These are phyloP conservation scores for Colletotrichum filicis DNA, from an alignment of 2,329 filamentous ascomycete genomes.

Conservation along the genomic window DNA sequence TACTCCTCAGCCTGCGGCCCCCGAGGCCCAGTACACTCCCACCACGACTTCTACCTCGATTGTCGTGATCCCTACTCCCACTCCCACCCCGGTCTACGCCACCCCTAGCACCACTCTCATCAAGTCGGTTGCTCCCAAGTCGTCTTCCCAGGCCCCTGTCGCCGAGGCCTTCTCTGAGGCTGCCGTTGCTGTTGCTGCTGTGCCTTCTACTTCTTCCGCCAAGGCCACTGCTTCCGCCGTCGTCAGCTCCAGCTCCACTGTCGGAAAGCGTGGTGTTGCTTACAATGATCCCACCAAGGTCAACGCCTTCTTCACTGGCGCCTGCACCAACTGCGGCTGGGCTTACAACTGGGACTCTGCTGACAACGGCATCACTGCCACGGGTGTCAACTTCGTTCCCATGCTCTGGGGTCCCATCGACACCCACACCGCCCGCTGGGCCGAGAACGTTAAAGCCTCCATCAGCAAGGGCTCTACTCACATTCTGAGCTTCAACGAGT, in stretches of 20 bases:
- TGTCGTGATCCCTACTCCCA: constrained; percentile 17
- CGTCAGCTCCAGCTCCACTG: constrained; percentile 35
- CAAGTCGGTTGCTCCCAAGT: constrained; percentile 30
- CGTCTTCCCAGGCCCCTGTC: constrained; percentile 15
- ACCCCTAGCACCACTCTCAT: constrained; percentile 37
- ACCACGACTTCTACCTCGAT: constrained; percentile 31
- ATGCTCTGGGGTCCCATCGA: constrained; percentile 69
- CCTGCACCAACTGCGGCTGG: constrained; percentile 62
- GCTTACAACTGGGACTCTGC: constrained; percentile 75
- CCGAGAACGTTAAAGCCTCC: constrained; percentile 58
- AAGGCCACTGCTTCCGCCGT: constrained; percentile 35
- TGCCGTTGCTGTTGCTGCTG: constrained; percentile 17
- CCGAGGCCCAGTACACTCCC: constrained; percentile 18
- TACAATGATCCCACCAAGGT: constrained; percentile 71
- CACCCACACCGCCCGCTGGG: constrained; percentile 62
- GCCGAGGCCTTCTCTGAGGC: constrained; percentile 11
- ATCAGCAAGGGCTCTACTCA: constrained; percentile 64
- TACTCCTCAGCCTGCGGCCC: constrained; percentile 13
- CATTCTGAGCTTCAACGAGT: constrained; percentile 79
- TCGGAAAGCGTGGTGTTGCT: constrained; percentile 73
- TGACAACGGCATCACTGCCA: constrained; percentile 51
- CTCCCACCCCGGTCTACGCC: constrained; percentile 14
- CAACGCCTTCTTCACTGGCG: constrained; percentile 57
- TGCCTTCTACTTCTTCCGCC: constrained; percentile 39
- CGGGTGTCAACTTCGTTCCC: constrained; percentile 69